Percentiles rank a stretch among this genome's conserved stretches.
Conservation (phyloP, 1,284 basidiomycete genomes). For the Meripilus lineatus region DNA sequence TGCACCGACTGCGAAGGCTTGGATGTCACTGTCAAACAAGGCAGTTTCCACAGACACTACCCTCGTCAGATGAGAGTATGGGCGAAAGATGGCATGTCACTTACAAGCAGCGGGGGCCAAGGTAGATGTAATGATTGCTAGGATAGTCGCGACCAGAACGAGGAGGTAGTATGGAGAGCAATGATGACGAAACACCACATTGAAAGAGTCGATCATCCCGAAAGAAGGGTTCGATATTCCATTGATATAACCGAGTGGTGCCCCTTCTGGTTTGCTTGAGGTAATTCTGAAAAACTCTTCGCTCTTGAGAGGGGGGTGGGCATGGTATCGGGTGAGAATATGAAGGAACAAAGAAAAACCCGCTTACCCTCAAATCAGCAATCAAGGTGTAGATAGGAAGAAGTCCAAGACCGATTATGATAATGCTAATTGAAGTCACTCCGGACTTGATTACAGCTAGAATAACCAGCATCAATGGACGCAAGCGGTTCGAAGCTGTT, state of each 20-base stretch:
- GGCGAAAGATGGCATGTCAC: neutral
- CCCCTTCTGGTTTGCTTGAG: neutral
- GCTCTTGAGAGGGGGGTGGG: conserved; percentile 1
- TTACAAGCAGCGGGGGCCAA: conserved; percentile 7
- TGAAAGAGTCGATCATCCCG: conserved; percentile 1
- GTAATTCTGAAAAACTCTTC: conserved; percentile 5
- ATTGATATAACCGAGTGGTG: conserved; percentile 1
- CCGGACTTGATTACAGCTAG: conserved; percentile 6
- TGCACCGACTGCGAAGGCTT: conserved; percentile 3
- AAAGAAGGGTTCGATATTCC: conserved; percentile 4
- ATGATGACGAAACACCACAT: conserved; percentile 1
- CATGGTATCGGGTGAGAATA: neutral
- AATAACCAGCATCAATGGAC: neutral
- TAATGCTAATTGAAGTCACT: conserved; percentile 7
- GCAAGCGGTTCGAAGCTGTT: neutral
- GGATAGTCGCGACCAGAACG: conserved; percentile 1
- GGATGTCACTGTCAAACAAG: conserved; percentile 1
- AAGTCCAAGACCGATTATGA: conserved; percentile 5
- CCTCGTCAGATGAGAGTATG: no score
- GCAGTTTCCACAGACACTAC: conserved; percentile 6
- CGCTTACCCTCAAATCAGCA: conserved; percentile 1
- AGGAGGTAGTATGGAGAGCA: conserved; percentile 1
- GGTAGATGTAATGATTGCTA: conserved; percentile 1
- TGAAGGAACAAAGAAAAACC: neutral
- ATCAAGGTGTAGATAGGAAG: conserved; percentile 2